Base-by-base conservation (phyloP, 495 filamentous ascomycete genomes). In the Penicillium angulare region DNA sequence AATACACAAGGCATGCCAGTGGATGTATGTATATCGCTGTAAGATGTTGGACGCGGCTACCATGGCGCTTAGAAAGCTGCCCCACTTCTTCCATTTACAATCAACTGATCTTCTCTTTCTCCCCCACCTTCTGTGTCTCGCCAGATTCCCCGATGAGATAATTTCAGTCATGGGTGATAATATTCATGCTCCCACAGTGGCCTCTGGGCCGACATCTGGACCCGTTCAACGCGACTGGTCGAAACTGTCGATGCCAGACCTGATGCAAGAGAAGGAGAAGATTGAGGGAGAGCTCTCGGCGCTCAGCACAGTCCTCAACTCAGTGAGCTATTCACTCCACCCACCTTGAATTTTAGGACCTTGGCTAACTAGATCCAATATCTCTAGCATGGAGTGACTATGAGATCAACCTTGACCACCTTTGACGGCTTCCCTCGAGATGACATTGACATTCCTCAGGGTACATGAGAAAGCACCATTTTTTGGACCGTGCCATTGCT, bases 371-470 rank as follows among this genome's bases (percentile, higher is more conserved):
- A 34, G 33, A 16, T 43, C 47, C 34, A 13, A 60, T 59, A 16
- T 20, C 43, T 56, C 39, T 53, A 96, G 93, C 93, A 97, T 69
- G 84, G 85, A 33, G 93, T 96, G 36, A 86, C 86, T 52, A 97
- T 99, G 95, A 87, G 84, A 65, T 96, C 95, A 3, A 75, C 79
- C 35, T 76, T 99, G 40, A 88, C 88, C 3, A 97, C 95, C 2
- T 83, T 86, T 47, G 95, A 99, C 70, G 95, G 92, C 42, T 99
- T 87, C 66, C 95, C 95, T 26, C 81, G 95, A 58, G 84, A 86
- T 54, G 95, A 99, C 67, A 84, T 99, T 47, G 95, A 99, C 65
- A 86, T 99, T 54, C 88, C 95, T 24, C 92, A 96, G 71, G 95
- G 90, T 93, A 84, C 59, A 79, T 39, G 16, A 56, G 33, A 12